Conservation (phyloP, 768 basidiomycete genomes). For the Sarcomyxa edulis region DNA sequence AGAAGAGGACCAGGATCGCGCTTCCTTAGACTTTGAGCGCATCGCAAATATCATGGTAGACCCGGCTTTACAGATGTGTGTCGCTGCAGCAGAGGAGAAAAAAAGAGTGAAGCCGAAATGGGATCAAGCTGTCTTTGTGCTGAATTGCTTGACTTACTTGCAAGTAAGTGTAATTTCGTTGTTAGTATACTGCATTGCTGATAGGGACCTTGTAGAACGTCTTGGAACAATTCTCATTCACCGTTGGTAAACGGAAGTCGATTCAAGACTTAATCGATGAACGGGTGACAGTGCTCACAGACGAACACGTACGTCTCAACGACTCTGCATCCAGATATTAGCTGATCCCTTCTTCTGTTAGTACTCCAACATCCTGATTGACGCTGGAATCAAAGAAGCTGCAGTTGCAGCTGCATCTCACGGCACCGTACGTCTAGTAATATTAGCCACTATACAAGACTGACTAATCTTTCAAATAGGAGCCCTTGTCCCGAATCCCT, state of each 20-base stretch:
- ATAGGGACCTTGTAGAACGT: slow-evolving; percentile 39
- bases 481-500: slow-evolving; percentile 74
- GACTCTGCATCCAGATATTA: not conserved
- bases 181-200: not conserved
- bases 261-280: slow-evolving; percentile 59
- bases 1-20: slow-evolving; percentile 37
- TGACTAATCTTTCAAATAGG: slow-evolving; percentile 27
- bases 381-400: slow-evolving; percentile 48
- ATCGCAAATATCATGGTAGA: slow-evolving; percentile 84
- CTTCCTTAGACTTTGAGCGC: slow-evolving; percentile 52
- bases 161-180: slow-evolving; percentile 43
- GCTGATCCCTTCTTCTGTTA: slow-evolving; percentile 17
- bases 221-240: slow-evolving; percentile 66
- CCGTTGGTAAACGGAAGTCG: slow-evolving; percentile 48
- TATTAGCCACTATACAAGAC: too few relatives aligned
- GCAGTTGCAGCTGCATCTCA: slow-evolving; percentile 36
- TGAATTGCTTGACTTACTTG: slow-evolving; percentile 84
- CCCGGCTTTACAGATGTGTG: slow-evolving; percentile 76
- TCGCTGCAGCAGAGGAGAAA: slow-evolving; percentile 62
- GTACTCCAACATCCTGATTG: slow-evolving; percentile 46
- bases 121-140: slow-evolving; percentile 79
- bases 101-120: slow-evolving; percentile 50
- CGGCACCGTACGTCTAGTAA: slow-evolving; percentile 36
- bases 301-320: slow-evolving; percentile 69
- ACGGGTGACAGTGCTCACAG: slow-evolving; percentile 58